Evolutionary conservation across 2,329 filamentous ascomycete species (phyloP).

Genomic region (Ceratocystis papillata): DNA sequence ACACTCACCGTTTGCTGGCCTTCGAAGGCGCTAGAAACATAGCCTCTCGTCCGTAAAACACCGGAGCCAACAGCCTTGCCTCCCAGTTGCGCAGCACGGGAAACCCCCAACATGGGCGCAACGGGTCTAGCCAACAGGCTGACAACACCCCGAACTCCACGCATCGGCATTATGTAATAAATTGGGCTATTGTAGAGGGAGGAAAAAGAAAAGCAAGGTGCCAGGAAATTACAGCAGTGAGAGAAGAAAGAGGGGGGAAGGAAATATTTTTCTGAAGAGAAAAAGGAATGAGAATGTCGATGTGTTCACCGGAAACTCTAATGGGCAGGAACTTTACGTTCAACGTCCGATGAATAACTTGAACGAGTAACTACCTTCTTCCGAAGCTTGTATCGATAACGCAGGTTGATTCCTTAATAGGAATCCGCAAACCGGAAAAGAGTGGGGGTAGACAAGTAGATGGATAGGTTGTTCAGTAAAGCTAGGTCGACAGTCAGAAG

Average conservation of each 20-base stretch:
- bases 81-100: conserved; percentile 1
- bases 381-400: conserved; percentile 13
- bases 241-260: conserved; percentile 1
- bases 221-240: background rate
- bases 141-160: conserved; percentile 26
- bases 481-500: too few relatives aligned
- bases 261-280: background rate
- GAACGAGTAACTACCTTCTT: conserved; percentile 7
- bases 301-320: background rate
- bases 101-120: conserved; percentile 5
- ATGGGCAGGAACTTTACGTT: background rate
- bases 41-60: conserved; percentile 13
- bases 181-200: background rate
- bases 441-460: background rate
- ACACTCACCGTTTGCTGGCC: conserved; percentile 47
- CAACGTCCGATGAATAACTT: conserved; percentile 3
- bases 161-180: conserved; percentile 16
- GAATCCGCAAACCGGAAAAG: conserved; percentile 6
- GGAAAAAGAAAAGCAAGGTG: conserved; percentile 1
- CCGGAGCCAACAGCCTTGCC: background rate
- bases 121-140: conserved; percentile 20
- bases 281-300: background rate
- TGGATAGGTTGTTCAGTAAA: background rate
- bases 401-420: conserved; percentile 1
- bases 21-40: conserved; percentile 42